phyloP scores from a whole-genome alignment of 257 asterid species.

The Jacaranda mimosifolia region DNA sequence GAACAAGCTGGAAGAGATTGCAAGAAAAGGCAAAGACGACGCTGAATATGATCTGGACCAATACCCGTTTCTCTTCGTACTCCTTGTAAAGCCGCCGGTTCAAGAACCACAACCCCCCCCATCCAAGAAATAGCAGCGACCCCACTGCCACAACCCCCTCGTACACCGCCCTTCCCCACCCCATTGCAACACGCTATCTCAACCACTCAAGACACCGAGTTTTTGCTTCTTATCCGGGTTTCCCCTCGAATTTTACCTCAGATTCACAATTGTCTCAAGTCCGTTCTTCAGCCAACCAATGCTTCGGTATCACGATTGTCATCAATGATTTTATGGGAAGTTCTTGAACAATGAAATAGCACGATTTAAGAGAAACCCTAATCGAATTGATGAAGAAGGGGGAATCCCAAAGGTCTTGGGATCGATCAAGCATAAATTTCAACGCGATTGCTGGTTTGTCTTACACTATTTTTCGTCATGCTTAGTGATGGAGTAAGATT shows the following conservation, averaged over 20 bases:
- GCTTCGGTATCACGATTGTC: constrained; percentile 30
- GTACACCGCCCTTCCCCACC: constrained; percentile 74
- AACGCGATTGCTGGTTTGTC: constrained; percentile 20
- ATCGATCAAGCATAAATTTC: constrained; percentile 34
- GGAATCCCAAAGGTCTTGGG: constrained; percentile 18
- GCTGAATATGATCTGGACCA: constrained; percentile 98
- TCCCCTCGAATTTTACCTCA: constrained; percentile 26
- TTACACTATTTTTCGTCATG: constrained; percentile 11
- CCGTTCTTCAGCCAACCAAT: constrained; percentile 35
- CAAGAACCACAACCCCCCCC: constrained; percentile 96
- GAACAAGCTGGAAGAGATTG: constrained; percentile 95
- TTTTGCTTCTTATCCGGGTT: neutral
- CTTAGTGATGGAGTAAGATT: neutral
- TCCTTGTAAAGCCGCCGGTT: constrained; percentile 93
- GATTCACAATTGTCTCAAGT: constrained; percentile 36
- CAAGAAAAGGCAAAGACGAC: constrained; percentile 95
- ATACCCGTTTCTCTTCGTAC: constrained; percentile 92
- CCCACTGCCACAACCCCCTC: constrained; percentile 87
- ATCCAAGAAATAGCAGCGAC: constrained; percentile 79
- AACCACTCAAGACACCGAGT: neutral
- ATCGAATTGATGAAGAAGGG: constrained; percentile 14
- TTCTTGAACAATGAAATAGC: constrained; percentile 25
- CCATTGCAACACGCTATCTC: constrained; percentile 53
- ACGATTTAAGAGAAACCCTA: constrained; percentile 38
- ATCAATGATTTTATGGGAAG: constrained; percentile 30